Conservation (phyloP, 352 stramenopile species). For the Phytophthora cactorum region DNA sequence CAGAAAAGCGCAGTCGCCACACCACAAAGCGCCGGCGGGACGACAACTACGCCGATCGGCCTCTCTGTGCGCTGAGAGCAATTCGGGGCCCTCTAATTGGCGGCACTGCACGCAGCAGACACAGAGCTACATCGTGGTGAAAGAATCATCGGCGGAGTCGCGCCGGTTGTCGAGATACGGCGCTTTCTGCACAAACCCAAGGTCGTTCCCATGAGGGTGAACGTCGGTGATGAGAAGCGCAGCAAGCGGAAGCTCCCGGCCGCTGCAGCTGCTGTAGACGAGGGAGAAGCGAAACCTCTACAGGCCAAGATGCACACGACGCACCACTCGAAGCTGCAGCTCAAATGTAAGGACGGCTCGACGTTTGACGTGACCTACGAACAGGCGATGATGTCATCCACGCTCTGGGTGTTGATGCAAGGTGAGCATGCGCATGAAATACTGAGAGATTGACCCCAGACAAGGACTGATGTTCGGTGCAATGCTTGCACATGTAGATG, state of each 20-base stretch:
- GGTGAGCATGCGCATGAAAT: slow-evolving; percentile 19
- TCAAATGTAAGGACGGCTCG: slow-evolving; percentile 74
- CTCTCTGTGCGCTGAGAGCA: slow-evolving; percentile 5
- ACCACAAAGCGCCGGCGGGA: slow-evolving; percentile 4
- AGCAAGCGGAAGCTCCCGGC: slow-evolving; percentile 36
- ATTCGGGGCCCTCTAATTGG: neutral
- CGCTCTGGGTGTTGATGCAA: slow-evolving; percentile 82
- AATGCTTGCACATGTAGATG: slow-evolving; percentile 41
- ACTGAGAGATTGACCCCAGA: neutral
- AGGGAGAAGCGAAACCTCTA: slow-evolving; percentile 15
- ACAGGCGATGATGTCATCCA: slow-evolving; percentile 89
- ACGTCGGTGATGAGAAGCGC: slow-evolving; percentile 39
- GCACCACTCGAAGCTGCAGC: slow-evolving; percentile 67
- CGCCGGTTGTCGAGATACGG: slow-evolving; percentile 31
- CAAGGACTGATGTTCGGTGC: neutral
- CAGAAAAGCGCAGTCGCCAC: slow-evolving; percentile 22
- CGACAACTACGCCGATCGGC: slow-evolving; percentile 8
- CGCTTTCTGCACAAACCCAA: slow-evolving; percentile 32
- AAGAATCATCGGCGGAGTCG: slow-evolving; percentile 17
- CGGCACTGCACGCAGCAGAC: slow-evolving; percentile 8
- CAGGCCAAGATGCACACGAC: slow-evolving; percentile 6
- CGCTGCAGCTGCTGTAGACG: slow-evolving; percentile 11
- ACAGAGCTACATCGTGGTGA: slow-evolving; percentile 22
- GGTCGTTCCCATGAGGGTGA: slow-evolving; percentile 35
- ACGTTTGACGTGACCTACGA: slow-evolving; percentile 82